A percentile compares a stretch with the other conserved stretches of the same genome.
These are phyloP conservation scores for Ormosia semicastrata DNA, from an alignment of 306 rosid species.

Conservation along the genomic window DNA sequence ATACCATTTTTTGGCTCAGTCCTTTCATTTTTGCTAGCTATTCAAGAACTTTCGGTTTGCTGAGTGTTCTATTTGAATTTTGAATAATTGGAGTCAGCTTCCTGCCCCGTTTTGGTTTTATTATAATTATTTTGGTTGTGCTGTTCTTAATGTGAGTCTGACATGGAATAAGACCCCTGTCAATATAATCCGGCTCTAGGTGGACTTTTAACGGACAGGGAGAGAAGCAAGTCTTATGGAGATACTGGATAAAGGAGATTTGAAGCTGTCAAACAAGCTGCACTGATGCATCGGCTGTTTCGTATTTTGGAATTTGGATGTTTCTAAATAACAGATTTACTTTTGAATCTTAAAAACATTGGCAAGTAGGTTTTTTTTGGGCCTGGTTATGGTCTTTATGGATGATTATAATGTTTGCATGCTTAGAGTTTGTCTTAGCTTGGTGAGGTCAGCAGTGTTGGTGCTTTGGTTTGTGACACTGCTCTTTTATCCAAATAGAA, in stretches of 20 bases:
- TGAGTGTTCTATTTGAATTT: neutral
- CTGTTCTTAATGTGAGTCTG: neutral
- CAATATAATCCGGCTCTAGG: neutral
- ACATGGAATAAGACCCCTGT: neutral
- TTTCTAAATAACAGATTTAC: neutral
- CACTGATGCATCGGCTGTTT: neutral
- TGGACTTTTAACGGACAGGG: neutral
- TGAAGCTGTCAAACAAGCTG: neutral
- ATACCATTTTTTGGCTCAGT: neutral
- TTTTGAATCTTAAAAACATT: neutral
- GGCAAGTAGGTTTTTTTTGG: neutral
- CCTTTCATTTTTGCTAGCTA: neutral
- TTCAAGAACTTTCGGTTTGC: neutral
- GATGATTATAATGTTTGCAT: neutral
- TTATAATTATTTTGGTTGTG: neutral
- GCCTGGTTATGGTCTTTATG: neutral
- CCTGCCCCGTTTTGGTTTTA: neutral
- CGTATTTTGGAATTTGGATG: neutral
- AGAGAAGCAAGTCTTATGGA: neutral
- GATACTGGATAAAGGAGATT: neutral
- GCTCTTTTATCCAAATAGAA: neutral
- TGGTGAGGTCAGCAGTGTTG: neutral
- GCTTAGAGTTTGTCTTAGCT: neutral
- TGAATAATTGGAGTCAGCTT: neutral
- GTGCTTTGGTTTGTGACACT: neutral